These are phyloP conservation scores for Begonia loranthoides DNA, from an alignment of 306 rosid species.

Conservation along the genomic window DNA sequence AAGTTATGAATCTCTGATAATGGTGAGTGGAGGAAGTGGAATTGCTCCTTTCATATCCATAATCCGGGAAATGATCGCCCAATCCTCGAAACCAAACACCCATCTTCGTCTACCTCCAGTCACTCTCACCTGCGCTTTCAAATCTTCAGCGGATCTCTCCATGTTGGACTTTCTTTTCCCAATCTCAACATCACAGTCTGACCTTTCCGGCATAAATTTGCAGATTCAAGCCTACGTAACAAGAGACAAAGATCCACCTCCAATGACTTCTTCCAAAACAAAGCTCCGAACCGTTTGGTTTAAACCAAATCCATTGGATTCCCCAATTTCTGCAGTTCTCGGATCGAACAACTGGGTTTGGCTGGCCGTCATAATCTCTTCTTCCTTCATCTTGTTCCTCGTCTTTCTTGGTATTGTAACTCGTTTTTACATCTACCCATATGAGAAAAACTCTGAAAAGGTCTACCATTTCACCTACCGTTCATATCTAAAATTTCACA, in stretches of 20 bases:
- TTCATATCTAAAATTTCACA: no score
- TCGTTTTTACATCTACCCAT: conserved; percentile 24
- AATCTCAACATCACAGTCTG: not conserved
- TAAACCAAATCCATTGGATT: no score
- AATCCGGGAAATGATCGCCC: not conserved
- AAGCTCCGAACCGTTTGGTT: conserved; percentile 13
- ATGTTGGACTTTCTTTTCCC: conserved; percentile 26
- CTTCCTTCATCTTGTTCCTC: conserved; percentile 22
- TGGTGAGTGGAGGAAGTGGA: conserved; percentile 58
- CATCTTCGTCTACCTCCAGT: conserved; percentile 12
- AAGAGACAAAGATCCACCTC: conserved; percentile 12
- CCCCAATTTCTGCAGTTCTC: conserved; percentile 13
- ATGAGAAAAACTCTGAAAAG: conserved; percentile 5
- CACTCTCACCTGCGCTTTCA: conserved; percentile 26
- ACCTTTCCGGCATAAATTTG: no score
- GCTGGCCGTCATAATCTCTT: conserved; percentile 19
- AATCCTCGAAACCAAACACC: not conserved
- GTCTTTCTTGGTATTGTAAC: conserved; percentile 17
- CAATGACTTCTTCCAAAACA: not conserved
- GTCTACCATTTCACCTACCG: conserved; percentile 17
- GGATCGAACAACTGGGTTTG: conserved; percentile 26
- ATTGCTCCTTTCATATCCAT: conserved; percentile 40
- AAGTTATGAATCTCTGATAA: conserved; percentile 23
- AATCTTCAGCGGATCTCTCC: conserved; percentile 23
- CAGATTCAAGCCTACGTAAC: conserved; percentile 30